Evolutionary conservation across 768 basidiomycete genomes (phyloP), one percentile per base, ranked within the genome.

Genomic region (Rhodotorula paludigena): DNA sequence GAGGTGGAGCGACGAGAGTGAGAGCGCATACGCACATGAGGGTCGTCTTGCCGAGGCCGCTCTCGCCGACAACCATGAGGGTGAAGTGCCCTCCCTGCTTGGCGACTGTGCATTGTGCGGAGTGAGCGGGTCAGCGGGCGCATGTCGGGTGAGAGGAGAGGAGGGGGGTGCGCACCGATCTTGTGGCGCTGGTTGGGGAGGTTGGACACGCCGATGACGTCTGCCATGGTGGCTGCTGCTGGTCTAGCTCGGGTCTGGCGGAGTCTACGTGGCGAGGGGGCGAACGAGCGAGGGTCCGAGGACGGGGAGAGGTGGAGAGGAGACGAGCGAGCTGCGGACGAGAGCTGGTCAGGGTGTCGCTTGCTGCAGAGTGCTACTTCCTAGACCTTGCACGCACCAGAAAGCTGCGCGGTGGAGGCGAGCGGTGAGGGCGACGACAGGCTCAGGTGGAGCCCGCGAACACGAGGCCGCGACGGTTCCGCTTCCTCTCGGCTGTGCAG

Each of bases 111-210:
- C 21, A 15, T 2, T 2, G 35, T 2, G 20, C 15, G 28, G 5
- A 30, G n/a, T 36, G 48, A 33, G 23, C 1, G 10, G 54, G 39
- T n/a, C 30, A 57, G 63, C 38, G 35, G 12, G 35, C 23, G 38
- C 4, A 54, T 41, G 47, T n/a, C 15, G 38, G 39, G 21, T 32
- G 16, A 47, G 33, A 7, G 25, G 28, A 3, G 56, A 32, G 16
- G 25, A 23, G 14, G 14, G 12, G 21, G 4, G 25, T 10, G 39
- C 73, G 53, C 18, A 72, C 73, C 71, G 78, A 98, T 98, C 84
- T 97, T 97, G 83, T 99, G 96, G 83, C 89, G 87, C 93, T 97
- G 96, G 84, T 97, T 98, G 57, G 94, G 96, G 74, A 99, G 83
- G 82, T 97, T 97, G 77, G 91, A 89, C 77, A 93, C 92, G 73